Conservation (phyloP, 371 early-diverging fungal genomes). For the Neoconidiobolus thromboides region DNA sequence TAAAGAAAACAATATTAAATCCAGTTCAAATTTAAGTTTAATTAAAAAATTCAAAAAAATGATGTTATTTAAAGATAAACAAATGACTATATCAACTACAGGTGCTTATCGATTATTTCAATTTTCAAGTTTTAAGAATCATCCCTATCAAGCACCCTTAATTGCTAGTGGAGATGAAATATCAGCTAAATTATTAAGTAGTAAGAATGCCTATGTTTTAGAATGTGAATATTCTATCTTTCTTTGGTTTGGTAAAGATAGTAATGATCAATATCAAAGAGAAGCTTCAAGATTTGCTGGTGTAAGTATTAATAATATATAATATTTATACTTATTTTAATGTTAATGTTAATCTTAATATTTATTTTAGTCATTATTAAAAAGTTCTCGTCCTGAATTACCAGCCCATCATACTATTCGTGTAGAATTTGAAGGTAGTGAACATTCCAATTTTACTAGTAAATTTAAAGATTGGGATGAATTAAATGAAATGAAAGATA, state of each 20-base stretch:
- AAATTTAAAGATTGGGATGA: conserved; percentile 3
- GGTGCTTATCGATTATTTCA: background rate
- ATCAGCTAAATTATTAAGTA: background rate
- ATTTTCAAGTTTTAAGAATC: background rate
- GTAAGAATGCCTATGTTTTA: background rate
- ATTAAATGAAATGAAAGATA: no score
- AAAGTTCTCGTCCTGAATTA: background rate
- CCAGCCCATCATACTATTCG: background rate
- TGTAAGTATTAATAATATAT: background rate
- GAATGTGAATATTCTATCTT: conserved; percentile 3
- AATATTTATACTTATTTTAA: no score
- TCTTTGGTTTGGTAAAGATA: background rate
- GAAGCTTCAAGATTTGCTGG: conserved; percentile 6
- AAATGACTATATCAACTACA: background rate
- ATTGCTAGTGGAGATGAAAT: background rate
- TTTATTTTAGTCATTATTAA: background rate
- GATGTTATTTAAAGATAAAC: no score
- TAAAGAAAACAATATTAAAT: no score
- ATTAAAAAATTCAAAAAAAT: no score
- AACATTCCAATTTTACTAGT: background rate
- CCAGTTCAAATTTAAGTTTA: no score
- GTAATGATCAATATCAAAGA: background rate
- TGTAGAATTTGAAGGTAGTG: conserved; percentile 4
- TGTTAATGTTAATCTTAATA: background rate
- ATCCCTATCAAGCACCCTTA: background rate